Evolutionary conservation across 139 green algal genomes (phyloP).

Genomic region (Chlorella sp.): DNA sequence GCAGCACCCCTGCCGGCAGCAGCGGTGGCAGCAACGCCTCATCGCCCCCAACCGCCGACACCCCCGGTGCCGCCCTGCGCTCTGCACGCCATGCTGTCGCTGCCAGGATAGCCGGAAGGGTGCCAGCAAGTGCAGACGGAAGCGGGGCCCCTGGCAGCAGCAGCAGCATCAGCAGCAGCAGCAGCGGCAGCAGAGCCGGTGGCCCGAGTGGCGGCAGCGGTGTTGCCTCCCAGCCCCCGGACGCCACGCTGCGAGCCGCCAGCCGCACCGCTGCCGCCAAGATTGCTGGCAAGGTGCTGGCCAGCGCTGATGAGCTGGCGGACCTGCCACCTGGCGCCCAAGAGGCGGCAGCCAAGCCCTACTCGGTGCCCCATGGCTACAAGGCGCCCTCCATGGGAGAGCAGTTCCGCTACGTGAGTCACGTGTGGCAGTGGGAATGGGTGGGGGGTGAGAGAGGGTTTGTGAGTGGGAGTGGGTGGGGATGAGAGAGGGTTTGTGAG

Average conservation of each 20-base stretch:
- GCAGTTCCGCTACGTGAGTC: constrained; percentile 45
- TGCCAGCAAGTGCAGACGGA: not conserved
- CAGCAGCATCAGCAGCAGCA: not conserved
- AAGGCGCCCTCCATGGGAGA: constrained; percentile 42
- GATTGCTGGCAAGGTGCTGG: not conserved
- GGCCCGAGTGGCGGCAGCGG: too few relatives aligned
- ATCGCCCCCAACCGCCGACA: too few relatives aligned
- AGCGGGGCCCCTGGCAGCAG: not conserved
- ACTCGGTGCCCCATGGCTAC: constrained; percentile 36
- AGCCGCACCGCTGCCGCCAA: not conserved
- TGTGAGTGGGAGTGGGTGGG: not conserved
- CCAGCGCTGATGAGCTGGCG: not conserved
- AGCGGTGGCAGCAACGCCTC: too few relatives aligned
- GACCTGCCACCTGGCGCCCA: not conserved
- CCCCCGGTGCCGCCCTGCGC: too few relatives aligned
- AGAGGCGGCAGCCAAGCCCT: constrained; percentile 31
- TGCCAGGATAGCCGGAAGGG: too few relatives aligned
- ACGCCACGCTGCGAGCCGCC: not conserved
- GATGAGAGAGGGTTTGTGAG: too few relatives aligned
- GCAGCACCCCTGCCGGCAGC: too few relatives aligned
- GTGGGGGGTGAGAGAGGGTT: not conserved
- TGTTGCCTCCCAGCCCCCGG: not conserved
- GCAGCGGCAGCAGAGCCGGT: not conserved
- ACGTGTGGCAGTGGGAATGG: not conserved
- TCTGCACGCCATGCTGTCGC: too few relatives aligned